phyloP scores from a whole-genome alignment of 2,329 filamentous ascomycete species.

The Aureobasidium melanogenum region DNA sequence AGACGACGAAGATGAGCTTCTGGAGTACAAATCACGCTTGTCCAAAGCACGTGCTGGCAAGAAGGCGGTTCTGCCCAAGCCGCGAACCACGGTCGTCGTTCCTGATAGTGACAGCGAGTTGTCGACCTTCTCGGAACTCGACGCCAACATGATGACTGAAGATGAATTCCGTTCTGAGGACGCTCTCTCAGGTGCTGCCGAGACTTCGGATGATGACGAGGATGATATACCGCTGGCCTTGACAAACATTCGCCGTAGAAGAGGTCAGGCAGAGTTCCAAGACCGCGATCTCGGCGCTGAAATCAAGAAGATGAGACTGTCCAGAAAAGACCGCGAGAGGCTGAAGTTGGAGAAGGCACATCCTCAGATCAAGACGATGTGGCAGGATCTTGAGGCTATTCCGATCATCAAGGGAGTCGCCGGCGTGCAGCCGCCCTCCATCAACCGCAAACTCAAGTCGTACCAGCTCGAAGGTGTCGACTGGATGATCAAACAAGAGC shows the following conservation, averaged over 20 bases:
- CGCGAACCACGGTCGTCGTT: constrained; percentile 15
- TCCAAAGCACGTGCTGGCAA: constrained; percentile 14
- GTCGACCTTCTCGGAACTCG: constrained; percentile 18
- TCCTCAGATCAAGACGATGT: constrained; percentile 75
- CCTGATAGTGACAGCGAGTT: constrained; percentile 36
- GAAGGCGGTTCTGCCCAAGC: constrained; percentile 6
- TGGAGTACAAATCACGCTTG: background rate
- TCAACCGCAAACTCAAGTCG: constrained; percentile 76
- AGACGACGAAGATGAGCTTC: constrained; percentile 20
- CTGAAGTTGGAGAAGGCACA: constrained; percentile 65
- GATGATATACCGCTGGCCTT: constrained; percentile 21
- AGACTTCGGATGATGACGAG: constrained; percentile 25
- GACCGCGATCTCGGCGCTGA: constrained; percentile 3
- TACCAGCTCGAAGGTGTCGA: constrained; percentile 90
- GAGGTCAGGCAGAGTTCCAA: background rate
- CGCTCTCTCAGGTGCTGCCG: constrained; percentile 12
- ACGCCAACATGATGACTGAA: constrained; percentile 32
- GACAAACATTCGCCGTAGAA: background rate
- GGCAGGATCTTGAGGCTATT: constrained; percentile 62
- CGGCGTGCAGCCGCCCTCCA: constrained; percentile 64
- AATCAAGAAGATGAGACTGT: constrained; percentile 13
- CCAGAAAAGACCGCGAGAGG: constrained; percentile 42
- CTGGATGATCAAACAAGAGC: constrained; percentile 91
- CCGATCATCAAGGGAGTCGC: constrained; percentile 56
- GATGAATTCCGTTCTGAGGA: constrained; percentile 21